These are phyloP conservation scores for Elongisporangium anandrum DNA, from an alignment of 352 stramenopile species.

Conservation along the genomic window DNA sequence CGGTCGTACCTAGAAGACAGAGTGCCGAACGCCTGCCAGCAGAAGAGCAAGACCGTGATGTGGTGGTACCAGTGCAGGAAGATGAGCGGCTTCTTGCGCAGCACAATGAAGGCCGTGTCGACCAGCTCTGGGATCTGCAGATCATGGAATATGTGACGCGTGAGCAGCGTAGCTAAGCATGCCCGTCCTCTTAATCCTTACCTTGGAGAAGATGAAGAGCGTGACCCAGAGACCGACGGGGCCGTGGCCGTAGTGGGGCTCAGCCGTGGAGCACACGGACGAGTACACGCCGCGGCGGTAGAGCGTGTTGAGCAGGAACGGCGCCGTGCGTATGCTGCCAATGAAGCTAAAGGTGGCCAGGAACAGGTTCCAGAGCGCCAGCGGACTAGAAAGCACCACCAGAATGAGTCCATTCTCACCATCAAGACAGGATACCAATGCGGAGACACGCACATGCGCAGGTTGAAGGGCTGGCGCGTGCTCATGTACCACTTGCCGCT, in stretches of 20 bases:
- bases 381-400: constrained; percentile 24
- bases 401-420: too few relatives aligned
- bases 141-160: too few relatives aligned
- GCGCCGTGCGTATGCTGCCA: constrained; percentile 65
- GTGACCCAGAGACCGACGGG: constrained; percentile 73
- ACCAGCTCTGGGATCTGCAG: constrained; percentile 87
- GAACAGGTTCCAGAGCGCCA: constrained; percentile 78
- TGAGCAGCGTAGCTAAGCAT: too few relatives aligned
- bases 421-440: background rate
- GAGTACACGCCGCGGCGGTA: constrained; percentile 75
- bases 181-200: too few relatives aligned
- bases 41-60: constrained; percentile 97
- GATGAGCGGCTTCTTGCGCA: constrained; percentile 96
- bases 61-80: constrained; percentile 99
- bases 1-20: constrained; percentile 74
- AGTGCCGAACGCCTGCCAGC: constrained; percentile 95
- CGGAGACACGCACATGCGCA: constrained; percentile 45
- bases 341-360: constrained; percentile 79
- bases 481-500: constrained; percentile 73
- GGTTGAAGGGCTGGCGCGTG: constrained; percentile 72
- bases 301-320: constrained; percentile 83
- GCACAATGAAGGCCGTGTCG: constrained; percentile 97
- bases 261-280: constrained; percentile 72
- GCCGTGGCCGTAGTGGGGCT: constrained; percentile 61
- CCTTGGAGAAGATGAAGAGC: constrained; percentile 88